Conservation (phyloP, 371 early-diverging fungal genomes). For the Haplosporangium sp. region DNA sequence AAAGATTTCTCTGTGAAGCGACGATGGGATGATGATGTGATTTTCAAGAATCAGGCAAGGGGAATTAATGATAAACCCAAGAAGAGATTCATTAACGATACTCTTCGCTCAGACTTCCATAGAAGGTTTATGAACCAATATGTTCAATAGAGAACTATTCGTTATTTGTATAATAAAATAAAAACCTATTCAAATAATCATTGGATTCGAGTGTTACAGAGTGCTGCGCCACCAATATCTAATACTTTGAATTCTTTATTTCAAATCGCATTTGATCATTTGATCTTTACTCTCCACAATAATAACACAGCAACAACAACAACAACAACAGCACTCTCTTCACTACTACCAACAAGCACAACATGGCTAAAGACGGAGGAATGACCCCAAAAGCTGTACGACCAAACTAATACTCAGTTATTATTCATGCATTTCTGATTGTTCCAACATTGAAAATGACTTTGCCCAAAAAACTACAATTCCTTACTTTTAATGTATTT, state of each 20-base stretch:
- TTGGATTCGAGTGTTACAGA: no score
- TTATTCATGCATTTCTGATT: no score
- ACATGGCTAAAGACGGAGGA: conserved; percentile 84
- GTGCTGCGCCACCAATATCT: no score
- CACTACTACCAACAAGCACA: neutral
- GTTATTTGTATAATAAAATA: neutral
- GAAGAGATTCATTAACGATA: conserved; percentile 97
- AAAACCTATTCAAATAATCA: no score
- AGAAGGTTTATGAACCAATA: conserved; percentile 95
- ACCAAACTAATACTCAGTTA: neutral
- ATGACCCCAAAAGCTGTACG: conserved; percentile 79
- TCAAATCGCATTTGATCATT: neutral
- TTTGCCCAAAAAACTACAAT: no score
- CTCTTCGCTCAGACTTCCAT: conserved; percentile 95
- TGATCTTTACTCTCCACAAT: no score
- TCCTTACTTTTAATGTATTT: no score
- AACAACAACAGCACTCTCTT: neutral
- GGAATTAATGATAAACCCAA: conserved; percentile 87
- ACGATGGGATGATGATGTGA: conserved; percentile 97
- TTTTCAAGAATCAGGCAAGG: conserved; percentile 95
- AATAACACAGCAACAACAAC: neutral
- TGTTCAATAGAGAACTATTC: conserved; percentile 66
- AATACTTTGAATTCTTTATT: neutral
- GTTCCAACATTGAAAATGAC: no score
- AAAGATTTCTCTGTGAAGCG: conserved; percentile 91